Evolutionary conservation across 2,329 filamentous ascomycete genomes (phyloP).

Genomic region (Penicillium nordicum): DNA sequence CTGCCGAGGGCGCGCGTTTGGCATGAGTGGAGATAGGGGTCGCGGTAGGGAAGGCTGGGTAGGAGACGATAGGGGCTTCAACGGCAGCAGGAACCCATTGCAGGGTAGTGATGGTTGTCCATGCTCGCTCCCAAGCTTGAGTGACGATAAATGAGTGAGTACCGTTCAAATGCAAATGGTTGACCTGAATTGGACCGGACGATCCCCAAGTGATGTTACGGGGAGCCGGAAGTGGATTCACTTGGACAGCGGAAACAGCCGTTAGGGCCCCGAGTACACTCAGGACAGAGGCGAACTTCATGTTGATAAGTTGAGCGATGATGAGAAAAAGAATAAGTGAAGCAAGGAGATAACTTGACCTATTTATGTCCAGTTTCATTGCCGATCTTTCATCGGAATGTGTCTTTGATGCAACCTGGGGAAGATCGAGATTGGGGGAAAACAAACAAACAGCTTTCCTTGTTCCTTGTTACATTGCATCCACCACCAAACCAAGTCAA

Average conservation of each 20-base stretch:
- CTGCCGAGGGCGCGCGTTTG: slow-evolving; percentile 29
- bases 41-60: slow-evolving; percentile 51
- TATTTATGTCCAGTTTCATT: slow-evolving; percentile 18
- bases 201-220: slow-evolving; percentile 52
- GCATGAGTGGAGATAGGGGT: slow-evolving; percentile 25
- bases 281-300: slow-evolving; percentile 28
- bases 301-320: slow-evolving; percentile 14
- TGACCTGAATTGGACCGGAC: slow-evolving; percentile 48
- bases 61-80: slow-evolving; percentile 52
- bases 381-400: slow-evolving; percentile 18
- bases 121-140: slow-evolving; percentile 52
- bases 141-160: slow-evolving; percentile 33
- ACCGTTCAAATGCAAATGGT: slow-evolving; percentile 38
- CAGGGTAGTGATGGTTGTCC: slow-evolving; percentile 46
- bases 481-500: not conserved
- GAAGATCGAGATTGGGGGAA: not conserved
- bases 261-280: slow-evolving; percentile 34
- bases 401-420: not conserved
- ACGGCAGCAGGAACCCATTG: slow-evolving; percentile 54
- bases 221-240: slow-evolving; percentile 55
- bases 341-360: not conserved
- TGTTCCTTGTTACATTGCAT: not conserved
- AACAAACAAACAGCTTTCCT: not conserved
- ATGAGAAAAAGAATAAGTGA: not conserved
- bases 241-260: slow-evolving; percentile 45